Evolutionary conservation across 129 eudicot species (phyloP), one percentile per base, ranked within the genome.

Genomic region (Flaveria bidentis): DNA sequence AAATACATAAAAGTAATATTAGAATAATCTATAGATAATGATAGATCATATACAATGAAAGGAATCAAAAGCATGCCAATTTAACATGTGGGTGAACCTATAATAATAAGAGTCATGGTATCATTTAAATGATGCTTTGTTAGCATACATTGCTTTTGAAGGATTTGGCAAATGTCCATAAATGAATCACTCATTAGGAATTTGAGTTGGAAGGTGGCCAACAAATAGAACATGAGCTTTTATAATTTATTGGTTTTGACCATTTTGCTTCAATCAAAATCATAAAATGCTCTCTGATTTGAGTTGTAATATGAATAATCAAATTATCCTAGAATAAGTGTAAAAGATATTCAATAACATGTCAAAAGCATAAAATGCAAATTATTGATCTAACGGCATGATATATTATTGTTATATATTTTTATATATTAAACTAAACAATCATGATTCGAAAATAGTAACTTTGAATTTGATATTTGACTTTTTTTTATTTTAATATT

Each of bases 191-290:
- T 56, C 41, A 55, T 2, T 42, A 55, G 22, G 39, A 73, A 56
- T 26, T 75, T 33, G 69, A 74, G 28, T 46, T 61, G 46, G 45
- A 46, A 68, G 49, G 81, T 77, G 81, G 81, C 75, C 69, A 77
- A 69, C 81, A 68, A 68, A 68, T 77, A 77, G 81, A 68, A 77
- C 81, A 67, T 77, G 55, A 46, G 17, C 67, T 55, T 77, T 67
- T 77, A 36, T 41, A 42, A 65, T 50, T 47, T 17, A 28, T 17
- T 44, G 67, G 49, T 56, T 77, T 77, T 77, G 81, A 58, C 81
- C 69, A 67, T 39, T 39, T 52, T 50, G 51, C 67, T 36, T 64
- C 25, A 49, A 49, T 76, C 73, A 11, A 49, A 30, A 64, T 76
- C 80, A 18, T 64, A 76, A 49, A 64, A 64, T 64, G 42, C 62